phyloP scores from a whole-genome alignment of 257 asterid genomes.

The Knoxia roxburghii region DNA sequence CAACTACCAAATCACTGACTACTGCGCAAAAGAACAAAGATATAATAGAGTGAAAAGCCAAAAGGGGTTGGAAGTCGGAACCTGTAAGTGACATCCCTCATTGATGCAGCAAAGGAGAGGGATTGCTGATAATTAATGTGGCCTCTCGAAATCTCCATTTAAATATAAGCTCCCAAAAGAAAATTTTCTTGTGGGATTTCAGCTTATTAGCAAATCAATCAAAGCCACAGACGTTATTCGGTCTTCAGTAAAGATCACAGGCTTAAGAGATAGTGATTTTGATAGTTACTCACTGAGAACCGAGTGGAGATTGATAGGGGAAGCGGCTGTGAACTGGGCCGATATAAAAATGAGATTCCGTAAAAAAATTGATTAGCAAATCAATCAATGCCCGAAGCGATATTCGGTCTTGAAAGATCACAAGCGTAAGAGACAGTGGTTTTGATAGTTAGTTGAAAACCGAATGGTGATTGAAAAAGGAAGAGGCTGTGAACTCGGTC shows the following conservation, averaged over 20 bases:
- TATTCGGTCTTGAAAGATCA: too few species aligned
- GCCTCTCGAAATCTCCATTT: slow-evolving; percentile 8
- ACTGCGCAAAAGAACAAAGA: background rate
- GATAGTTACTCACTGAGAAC: background rate
- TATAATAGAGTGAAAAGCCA: background rate
- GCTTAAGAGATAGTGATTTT: background rate
- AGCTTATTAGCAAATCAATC: background rate
- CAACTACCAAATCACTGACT: background rate
- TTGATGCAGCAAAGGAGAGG: slow-evolving; percentile 12
- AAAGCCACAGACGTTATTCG: background rate
- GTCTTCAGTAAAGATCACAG: background rate
- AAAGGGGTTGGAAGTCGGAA: background rate
- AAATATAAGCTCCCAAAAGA: too few species aligned
- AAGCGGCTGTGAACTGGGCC: too few species aligned
- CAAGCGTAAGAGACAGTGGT: too few species aligned
- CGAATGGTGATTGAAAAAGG: background rate
- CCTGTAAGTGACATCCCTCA: slow-evolving; percentile 20
- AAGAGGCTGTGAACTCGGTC: background rate
- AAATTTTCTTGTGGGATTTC: background rate
- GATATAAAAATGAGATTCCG: too few species aligned
- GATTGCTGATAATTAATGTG: slow-evolving; percentile 8
- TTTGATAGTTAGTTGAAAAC: background rate
- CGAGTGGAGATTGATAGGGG: too few species aligned
- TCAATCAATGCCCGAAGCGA: too few species aligned
- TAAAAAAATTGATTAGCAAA: too few species aligned